These are phyloP conservation scores for Castanea sativa DNA, from an alignment of 306 rosid genomes.

Conservation along the genomic window DNA sequence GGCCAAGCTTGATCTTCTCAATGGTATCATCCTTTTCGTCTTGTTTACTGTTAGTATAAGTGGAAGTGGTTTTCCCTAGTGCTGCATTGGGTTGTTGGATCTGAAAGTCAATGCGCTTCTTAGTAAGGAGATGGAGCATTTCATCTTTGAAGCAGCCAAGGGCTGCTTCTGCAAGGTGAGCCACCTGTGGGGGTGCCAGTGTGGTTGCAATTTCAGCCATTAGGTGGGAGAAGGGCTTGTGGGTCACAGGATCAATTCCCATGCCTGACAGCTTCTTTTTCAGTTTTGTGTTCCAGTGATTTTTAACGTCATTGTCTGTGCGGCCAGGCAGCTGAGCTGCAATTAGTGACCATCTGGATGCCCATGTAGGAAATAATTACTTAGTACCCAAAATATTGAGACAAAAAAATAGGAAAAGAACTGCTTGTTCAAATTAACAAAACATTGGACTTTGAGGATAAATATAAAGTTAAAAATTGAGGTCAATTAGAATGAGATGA, in stretches of 20 bases:
- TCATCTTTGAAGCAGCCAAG: constrained; percentile 88
- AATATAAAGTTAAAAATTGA: background rate
- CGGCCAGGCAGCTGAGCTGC: constrained; percentile 78
- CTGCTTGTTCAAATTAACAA: background rate
- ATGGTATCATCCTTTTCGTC: constrained; percentile 46
- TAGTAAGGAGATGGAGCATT: constrained; percentile 76
- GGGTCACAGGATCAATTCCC: constrained; percentile 84
- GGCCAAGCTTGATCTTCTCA: constrained; percentile 73
- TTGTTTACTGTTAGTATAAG: constrained; percentile 44
- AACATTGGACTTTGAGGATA: background rate
- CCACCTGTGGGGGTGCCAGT: constrained; percentile 72
- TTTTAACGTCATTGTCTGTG: constrained; percentile 79
- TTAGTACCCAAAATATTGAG: background rate
- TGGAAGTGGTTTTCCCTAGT: constrained; percentile 31
- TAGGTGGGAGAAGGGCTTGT: constrained; percentile 78
- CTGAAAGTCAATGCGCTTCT: constrained; percentile 64
- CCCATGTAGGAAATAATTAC: constrained; percentile 10
- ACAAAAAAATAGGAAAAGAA: background rate
- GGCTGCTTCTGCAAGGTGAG: constrained; percentile 84
- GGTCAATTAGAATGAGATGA: background rate
- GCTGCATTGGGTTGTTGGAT: constrained; percentile 48
- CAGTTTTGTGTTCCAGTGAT: constrained; percentile 83
- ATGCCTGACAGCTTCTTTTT: constrained; percentile 71
- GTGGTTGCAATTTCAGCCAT: constrained; percentile 94
- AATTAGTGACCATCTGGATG: constrained; percentile 79